Percentiles rank a stretch among this genome's conserved stretches.
Conservation (phyloP, 305 asterid genomes). For the Fraxinus velutina region DNA sequence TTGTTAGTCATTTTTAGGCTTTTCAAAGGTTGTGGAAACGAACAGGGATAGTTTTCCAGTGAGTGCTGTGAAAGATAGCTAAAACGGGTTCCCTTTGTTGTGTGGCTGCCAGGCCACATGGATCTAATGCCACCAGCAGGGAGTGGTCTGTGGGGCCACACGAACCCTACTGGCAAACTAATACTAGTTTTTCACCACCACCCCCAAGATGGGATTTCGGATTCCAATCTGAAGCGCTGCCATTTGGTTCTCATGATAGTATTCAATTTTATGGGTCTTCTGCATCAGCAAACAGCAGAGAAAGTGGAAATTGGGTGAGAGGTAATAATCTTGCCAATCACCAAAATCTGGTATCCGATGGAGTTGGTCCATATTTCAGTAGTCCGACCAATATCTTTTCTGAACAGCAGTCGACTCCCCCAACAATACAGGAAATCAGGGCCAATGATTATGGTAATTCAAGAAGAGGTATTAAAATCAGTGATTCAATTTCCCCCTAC, state of each 20-base stretch:
- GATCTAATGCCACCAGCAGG: constrained; percentile 73
- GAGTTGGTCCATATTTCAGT: constrained; percentile 52
- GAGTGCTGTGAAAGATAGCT: constrained; percentile 65
- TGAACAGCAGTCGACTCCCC: constrained; percentile 75
- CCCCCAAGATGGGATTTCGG: constrained; percentile 84
- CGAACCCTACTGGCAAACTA: constrained; percentile 92
- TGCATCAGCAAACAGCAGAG: constrained; percentile 88
- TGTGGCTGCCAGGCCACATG: constrained; percentile 99
- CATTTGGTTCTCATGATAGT: constrained; percentile 83
- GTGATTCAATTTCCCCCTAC: constrained; percentile 2
- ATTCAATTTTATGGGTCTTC: constrained; percentile 70
- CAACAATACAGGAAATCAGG: constrained; percentile 77
- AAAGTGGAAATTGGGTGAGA: constrained; percentile 80
- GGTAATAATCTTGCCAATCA: constrained; percentile 56
- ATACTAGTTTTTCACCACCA: constrained; percentile 90
- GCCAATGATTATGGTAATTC: constrained; percentile 60
- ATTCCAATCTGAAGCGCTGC: constrained; percentile 67
- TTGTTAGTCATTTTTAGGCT: constrained; percentile 9
- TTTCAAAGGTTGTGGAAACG: constrained; percentile 31
- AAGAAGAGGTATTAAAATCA: constrained; percentile 52
- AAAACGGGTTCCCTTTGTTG: constrained; percentile 99
- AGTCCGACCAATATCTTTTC: constrained; percentile 84
- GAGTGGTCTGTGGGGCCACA: constrained; percentile 95
- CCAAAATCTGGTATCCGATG: constrained; percentile 67
- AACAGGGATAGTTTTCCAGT: constrained; percentile 26